Base-by-base conservation (phyloP, 345 rosid species). In the Linum lewisii region DNA sequence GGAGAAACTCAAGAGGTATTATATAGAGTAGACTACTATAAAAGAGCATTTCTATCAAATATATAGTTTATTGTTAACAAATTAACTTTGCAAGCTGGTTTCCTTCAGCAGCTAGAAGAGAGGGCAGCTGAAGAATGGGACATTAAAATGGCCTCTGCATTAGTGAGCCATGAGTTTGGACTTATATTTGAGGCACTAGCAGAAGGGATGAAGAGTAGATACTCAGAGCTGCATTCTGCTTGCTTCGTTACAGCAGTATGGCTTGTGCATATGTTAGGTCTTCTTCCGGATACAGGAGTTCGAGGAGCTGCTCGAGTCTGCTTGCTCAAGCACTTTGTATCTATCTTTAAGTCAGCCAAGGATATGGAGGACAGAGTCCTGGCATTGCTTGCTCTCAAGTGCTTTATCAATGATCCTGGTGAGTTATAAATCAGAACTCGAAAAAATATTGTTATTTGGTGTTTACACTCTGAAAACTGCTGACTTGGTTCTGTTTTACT, bases 91-190 rank as follows among this genome's bases (percentile, higher is more conserved):
- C 23, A 18, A n/a, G n/a, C n/a, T n/a, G n/a, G n/a, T n/a, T 38
- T 70, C 34, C 23, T 57, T 68, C 45, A 55, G 58, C 74, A 80
- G 77, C 81, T 75, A 42, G 88, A 82, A 73, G 81, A 80, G 76
- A 81, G 54, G 66, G 82, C 84, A 25, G 84, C 83, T 53, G 81
- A 77, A 57, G 80, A 69, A 47, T 82, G 92, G 92, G 92, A 82
- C 72, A 79, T 72, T 57, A 81, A 64, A 69, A 68, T 77, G 76
- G 86, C 83, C 0, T 80, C 75, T 54, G 84, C 75, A 38, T 59
- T 85, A 51, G 80, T 63, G 53, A 81, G 83, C 73, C 86, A 85
- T 64, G 92, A 85, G 42, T 80, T 79, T 50, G 92, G 92, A 54
- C 68, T 77, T 32, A 64, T 85, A 57, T 82, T 85, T 67, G 88